Evolutionary conservation across 2,329 filamentous ascomycete species (phyloP), one percentile per base, ranked within the genome.

Genomic region (Phoma sp.): DNA sequence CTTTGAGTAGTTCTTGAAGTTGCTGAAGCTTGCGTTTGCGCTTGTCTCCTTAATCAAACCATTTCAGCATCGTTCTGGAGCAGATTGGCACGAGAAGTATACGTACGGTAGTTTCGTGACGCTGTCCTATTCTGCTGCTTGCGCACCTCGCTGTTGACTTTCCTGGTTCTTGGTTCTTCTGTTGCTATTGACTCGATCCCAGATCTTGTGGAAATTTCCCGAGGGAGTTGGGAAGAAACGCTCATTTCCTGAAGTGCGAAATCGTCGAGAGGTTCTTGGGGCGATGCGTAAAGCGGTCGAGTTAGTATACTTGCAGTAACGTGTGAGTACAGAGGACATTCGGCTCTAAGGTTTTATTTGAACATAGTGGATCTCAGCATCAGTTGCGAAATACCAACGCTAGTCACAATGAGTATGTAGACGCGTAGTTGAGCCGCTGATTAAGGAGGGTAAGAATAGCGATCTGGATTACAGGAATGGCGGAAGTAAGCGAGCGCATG

Each of bases 121-220:
- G 72, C 72, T 63, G 74, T 73, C 47, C 72, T 66, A 33, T 75
- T 75, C 49, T 75, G 72, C 48, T 72, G 71, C 54, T 75, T 75
- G 21, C 72, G 67, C 55, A 68, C 63, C 56, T 75, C 72, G 56
- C 72, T 75, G 43, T 75, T 74, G 43, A 62, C 64, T 41, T 74
- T 75, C 54, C 68, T 74, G 22, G 52, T 64, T 58, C 9, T 44
- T 58, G 12, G 55, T 44, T 8, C 63, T 60, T 24, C 54, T 43
- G 1, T 41, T 41, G 17, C 63, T 57, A 36, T 38, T 37, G 27
- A 8, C 15, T 43, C 31, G 17, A 29, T 48, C 40, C 39, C 64
- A n/a, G 46, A n/a, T 38, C 52, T 56, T 13, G 53, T 49, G 21
- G 50, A 35, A 10, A 50, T 6, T 29, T 58, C 60, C 43, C 58